Base-by-base conservation (phyloP, 768 basidiomycete genomes). In the Mycena kentingensis region DNA sequence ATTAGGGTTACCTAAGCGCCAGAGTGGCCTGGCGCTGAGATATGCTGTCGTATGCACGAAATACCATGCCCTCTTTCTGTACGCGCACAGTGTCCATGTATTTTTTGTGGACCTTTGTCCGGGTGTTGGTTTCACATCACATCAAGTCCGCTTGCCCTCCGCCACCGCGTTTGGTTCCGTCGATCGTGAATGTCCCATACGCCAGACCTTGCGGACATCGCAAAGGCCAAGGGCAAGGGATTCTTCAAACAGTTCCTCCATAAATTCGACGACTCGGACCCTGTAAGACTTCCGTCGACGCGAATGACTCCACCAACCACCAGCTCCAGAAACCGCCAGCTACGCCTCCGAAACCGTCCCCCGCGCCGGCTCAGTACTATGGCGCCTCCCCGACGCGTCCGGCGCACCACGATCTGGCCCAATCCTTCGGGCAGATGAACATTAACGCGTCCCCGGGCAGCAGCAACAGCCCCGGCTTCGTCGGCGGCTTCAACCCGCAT, bases 401-500 rank as follows among this genome's bases (percentile, higher is more conserved):
- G n/a, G 34, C 46, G 21, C 19, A 49, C 10, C 22, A 28, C 29
- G 50, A 52, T 25, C 34, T 60, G 4, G 58, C 46, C 4, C 51
- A 60, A 24, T 34, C 47, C 16, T 55, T 60, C 39, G 42, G 50
- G 18, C 46, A 50, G 27, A 47, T 60, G 29, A 58, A 22, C 1
- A 31, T 58, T 13, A 50, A 52, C 37, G 38, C 22, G 36, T 10
- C 38, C n/a, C 36, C 28, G n/a, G 51, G 44, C 10, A 41, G 43
- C 43, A 43, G 15, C 25, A 25, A 31, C 3, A 24, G 28, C 28
- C 46, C 57, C 18, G 46, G 49, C 16, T 60, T 60, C 21, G n/a
- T 60, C 3, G 58, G 58, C n/a, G 58, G 58, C 3, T 60, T 60
- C 35, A n/a, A n/a, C n/a, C n/a, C n/a, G n/a, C 31, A 60, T 47